These are phyloP conservation scores for Sugiyamaella japonica DNA, from an alignment of 1,139 yeast genomes.

Conservation along the genomic window DNA sequence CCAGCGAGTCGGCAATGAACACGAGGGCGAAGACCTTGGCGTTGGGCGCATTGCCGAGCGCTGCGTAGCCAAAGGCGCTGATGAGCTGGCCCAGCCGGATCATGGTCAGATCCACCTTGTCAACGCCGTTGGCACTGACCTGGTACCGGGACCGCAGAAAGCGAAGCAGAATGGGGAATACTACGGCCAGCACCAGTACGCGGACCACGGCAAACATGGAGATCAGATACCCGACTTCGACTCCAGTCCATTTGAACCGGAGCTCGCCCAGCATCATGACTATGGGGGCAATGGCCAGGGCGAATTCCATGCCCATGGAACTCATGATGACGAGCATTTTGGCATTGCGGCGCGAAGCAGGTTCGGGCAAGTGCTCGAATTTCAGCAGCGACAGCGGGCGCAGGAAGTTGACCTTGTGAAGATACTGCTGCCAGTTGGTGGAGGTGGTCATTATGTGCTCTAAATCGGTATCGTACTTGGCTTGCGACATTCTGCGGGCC, in stretches of 20 bases:
- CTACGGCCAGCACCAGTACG: conserved; percentile 44
- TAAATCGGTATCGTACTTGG: conserved; percentile 18
- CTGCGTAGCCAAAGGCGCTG: conserved; percentile 48
- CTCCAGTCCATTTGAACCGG: conserved; percentile 59
- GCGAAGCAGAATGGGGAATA: conserved; percentile 48
- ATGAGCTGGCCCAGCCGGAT: conserved; percentile 43
- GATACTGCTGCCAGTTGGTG: conserved; percentile 21
- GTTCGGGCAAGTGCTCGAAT: conserved; percentile 42
- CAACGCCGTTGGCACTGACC: conserved; percentile 41
- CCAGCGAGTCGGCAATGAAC: conserved; percentile 49
- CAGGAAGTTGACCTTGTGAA: conserved; percentile 30
- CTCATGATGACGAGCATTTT: conserved; percentile 49
- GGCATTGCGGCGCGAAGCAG: conserved; percentile 40
- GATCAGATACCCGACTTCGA: conserved; percentile 58
- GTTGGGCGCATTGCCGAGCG: conserved; percentile 42
- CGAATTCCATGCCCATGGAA: conserved; percentile 42
- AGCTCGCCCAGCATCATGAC: conserved; percentile 59
- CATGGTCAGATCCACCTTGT: conserved; percentile 54
- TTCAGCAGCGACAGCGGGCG: conserved; percentile 51
- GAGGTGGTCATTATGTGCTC: conserved; percentile 16
- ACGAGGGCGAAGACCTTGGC: conserved; percentile 36
- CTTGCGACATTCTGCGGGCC: conserved; percentile 27
- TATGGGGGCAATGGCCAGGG: conserved; percentile 47
- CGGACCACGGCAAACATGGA: conserved; percentile 54
- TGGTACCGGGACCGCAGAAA: conserved; percentile 36